Evolutionary conservation across 2,329 filamentous ascomycete species (phyloP), one percentile per base, ranked within the genome.

Genomic region (Pseudocercospora pini-densiflorae): DNA sequence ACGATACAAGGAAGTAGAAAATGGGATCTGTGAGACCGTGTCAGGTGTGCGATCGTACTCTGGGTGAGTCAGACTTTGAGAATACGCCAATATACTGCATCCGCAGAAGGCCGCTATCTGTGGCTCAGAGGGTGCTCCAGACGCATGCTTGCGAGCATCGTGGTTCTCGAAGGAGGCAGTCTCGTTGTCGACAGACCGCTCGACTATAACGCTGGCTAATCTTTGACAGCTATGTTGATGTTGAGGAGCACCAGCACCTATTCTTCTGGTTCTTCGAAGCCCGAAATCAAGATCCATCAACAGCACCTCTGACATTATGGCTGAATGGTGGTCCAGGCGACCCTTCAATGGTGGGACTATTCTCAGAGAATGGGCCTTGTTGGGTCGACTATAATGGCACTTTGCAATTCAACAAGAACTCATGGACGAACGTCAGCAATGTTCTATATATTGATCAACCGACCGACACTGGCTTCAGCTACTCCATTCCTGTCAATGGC

Each of bases 381-480:
- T 66, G 62, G 36, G 53, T 62, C 3, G 63, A 63, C 43, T 64
- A 71, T 62, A 59, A 73, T 54, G 63, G 65, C 45, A 70, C 66
- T 68, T 80, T 80, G 0, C 74, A 74, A n/a, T 64, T 81, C 21
- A 90, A 88, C 71, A 83, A 86, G 2, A 88, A 83, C 80, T 49
- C 87, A 0, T 90, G 87, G 86, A 88, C 87, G 23, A 70, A 71
- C 45, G 59, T 54, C 16, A 91, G 90, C 53, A 90, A 90, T 69
- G 86, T 91, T 83, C 84, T 92, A 14, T 92, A 89, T 76, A 85
- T 92, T 70, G 89, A 92, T 70, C 86, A 91, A 76, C 90, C 87
- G 4, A 84, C 82, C 8, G 83, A 85, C 53, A 84, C 87, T 5
- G 87, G 87, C 0, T 85, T 88, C 71, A 87, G 84, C 12, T 89